A percentile compares a stretch with the other conserved stretches of the same genome.
Conservation (phyloP, 1,284 basidiomycete genomes). For the Leccinum griseonigrum region DNA sequence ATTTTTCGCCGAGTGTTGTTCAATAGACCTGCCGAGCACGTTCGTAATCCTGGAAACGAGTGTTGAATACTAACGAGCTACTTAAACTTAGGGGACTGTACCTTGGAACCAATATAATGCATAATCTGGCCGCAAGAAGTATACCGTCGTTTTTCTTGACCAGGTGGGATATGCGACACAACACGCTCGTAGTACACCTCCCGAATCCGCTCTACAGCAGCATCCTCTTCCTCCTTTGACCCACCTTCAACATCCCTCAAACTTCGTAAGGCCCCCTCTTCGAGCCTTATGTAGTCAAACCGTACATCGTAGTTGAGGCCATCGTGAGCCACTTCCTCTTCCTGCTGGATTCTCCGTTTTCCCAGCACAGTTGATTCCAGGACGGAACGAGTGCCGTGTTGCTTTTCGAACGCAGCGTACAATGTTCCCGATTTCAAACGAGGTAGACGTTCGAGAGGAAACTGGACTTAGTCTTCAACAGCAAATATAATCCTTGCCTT, state of each 20-base stretch:
- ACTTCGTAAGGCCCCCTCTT: conserved; percentile 84
- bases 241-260: conserved; percentile 70
- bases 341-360: conserved; percentile 96
- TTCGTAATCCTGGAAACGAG: conserved; percentile 62
- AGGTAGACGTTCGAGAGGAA: conserved; percentile 88
- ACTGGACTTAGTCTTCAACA: conserved; percentile 45
- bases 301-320: conserved; percentile 95
- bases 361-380: conserved; percentile 95
- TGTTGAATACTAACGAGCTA: conserved; percentile 6
- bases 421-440: conserved; percentile 84
- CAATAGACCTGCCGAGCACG: conserved; percentile 91
- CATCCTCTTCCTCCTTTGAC: conserved; percentile 62
- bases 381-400: conserved; percentile 86
- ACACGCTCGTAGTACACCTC: conserved; percentile 92
- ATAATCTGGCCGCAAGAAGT: conserved; percentile 95
- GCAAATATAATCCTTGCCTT: conserved; percentile 53
- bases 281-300: conserved; percentile 95
- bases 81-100: conserved; percentile 27
- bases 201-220: conserved; percentile 64
- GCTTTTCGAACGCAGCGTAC: conserved; percentile 95
- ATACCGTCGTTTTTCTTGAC: conserved; percentile 87
- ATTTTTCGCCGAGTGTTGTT: conserved; percentile 57
- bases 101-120: conserved; percentile 93
- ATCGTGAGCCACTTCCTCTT: conserved; percentile 88
- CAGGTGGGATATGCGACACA: conserved; percentile 93